Base-by-base conservation (phyloP, 805 yeast genomes). In the Scheffersomyces lignosus region DNA sequence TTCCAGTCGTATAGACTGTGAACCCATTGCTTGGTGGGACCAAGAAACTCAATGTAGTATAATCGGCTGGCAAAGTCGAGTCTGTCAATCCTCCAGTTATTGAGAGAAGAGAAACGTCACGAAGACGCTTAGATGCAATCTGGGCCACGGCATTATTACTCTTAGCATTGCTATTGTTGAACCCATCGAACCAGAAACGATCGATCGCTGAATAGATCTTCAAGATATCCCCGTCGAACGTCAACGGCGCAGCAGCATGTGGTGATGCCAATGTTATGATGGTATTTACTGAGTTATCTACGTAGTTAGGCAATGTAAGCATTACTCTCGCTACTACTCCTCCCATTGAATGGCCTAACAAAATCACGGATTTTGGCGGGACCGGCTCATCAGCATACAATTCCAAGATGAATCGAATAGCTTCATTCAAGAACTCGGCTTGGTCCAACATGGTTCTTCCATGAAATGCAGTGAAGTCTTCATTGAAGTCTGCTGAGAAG, bases 261-360 rank as follows among this genome's bases (percentile, higher is more conserved):
- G 99, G 99, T 0, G 97, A 79, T 0, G 96, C 83, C 25, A 91
- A 64, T 0, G 98, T 90, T 15, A 90, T 47, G 12, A 91, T 83
- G 0, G 96, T 83, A 52, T 87, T 89, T 15, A 93, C 80, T 1
- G 96, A 83, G 15, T 73, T 77, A 3, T 75, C 75, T 1, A 69
- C 51, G 55, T 87, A 90, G 52, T 88, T 90, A 1, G 88, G 84
- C 36, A 91, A 62, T 0, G 95, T 80, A 5, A 87, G 72, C 78
- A 90, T 78, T 0, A 87, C 81, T 40, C 98, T 71, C 3, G 96
- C 85, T 1, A 93, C 98, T 13, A 91, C 77, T 3, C 99, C 99
- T 28, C 99, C 99, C 99, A 91, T 91, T 0, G 98, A 91, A 64
- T 91, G 99, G 2, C 88, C 96, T 1, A 91, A 47, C 0, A 91